Evolutionary conservation across 2,329 filamentous ascomycete genomes (phyloP).

Genomic region (Domatiomyces catenatus): DNA sequence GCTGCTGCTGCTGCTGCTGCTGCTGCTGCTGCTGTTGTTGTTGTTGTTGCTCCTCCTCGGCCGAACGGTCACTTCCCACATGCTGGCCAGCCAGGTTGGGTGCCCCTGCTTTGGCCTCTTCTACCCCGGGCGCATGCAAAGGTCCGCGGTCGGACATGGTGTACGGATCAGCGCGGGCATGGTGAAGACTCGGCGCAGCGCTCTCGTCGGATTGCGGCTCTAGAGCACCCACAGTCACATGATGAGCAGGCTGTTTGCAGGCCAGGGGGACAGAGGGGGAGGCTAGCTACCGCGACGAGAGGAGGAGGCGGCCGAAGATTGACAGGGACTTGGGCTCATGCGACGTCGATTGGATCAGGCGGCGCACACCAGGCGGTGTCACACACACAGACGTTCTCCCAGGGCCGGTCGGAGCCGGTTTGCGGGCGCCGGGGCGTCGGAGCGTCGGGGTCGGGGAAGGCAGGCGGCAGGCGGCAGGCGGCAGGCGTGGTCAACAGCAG

Average conservation of each 20-base stretch:
- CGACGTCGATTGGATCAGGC: neutral
- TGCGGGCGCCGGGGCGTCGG: neutral
- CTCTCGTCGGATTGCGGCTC: neutral
- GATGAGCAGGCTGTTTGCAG: neutral
- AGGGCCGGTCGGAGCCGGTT: neutral
- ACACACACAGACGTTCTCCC: neutral
- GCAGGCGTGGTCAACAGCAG: neutral
- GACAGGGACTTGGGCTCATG: neutral
- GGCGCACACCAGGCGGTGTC: neutral
- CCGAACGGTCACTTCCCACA: neutral
- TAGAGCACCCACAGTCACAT: neutral
- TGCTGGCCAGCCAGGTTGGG: neutral
- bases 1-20: neutral
- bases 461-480: too few species aligned
- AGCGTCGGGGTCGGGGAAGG: too few species aligned
- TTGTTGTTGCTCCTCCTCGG: slow-evolving; percentile 2
- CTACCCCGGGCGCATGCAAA: slow-evolving; percentile 6
- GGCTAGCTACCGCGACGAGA: neutral
- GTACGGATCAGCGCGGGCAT: slow-evolving; percentile 12
- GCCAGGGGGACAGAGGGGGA: neutral
- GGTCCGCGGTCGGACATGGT: slow-evolving; percentile 12
- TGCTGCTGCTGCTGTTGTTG: neutral
- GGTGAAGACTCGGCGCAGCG: slow-evolving; percentile 1
- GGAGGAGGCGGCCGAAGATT: neutral
- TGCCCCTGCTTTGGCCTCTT: neutral